Base-by-base conservation (phyloP, 2,329 filamentous ascomycete genomes). In the Capronia epimyces region DNA sequence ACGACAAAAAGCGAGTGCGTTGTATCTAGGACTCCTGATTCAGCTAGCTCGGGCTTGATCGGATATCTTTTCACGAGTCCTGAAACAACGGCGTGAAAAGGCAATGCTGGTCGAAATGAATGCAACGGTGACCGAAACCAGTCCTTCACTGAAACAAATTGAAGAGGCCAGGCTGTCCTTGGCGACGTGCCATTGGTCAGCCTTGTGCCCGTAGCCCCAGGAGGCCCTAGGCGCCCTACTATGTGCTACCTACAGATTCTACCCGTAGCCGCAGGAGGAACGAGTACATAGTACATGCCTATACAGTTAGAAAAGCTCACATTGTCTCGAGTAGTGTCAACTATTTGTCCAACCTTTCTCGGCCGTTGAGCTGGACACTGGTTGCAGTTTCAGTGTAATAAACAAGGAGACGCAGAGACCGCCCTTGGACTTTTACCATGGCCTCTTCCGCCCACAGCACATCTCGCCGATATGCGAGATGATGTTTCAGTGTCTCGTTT, bases 401-500 rank as follows among this genome's bases (percentile, higher is more conserved):
- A 3, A 39, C 39, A 2, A 57, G 46, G 24, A 57, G 16, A 7
- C 49, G 49, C 4, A 57, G 25, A 13, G 55, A 57, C 8, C 55
- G 49, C 2, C 20, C 13, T 34, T 55, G 46, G 6, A 55, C 36
- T 32, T 46, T 49, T 18, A 15, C 16, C 52, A 55, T 37, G 10
- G 49, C 52, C 13, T 32, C 18, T 24, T 50, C 46, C 36, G 43
- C 54, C 53, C 54, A 59, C 36, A 13, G 27, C 16, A 50, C 34
- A 27, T 59, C 57, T 12, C 37, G 25, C 29, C 31, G 29, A 27
- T 44, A 52, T 12, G 34, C 7, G 13, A 46, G 43, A 41, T 50
- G 49, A 1, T 4, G 4, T 27, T 25, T 44, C 15, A 65, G 37
- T 2, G 53, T 56, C 25, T 63, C 58, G 16, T 63, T 58, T 3